These are phyloP conservation scores for Narthecium ossifragum DNA, from an alignment of 106 monocot genomes.

Conservation along the genomic window DNA sequence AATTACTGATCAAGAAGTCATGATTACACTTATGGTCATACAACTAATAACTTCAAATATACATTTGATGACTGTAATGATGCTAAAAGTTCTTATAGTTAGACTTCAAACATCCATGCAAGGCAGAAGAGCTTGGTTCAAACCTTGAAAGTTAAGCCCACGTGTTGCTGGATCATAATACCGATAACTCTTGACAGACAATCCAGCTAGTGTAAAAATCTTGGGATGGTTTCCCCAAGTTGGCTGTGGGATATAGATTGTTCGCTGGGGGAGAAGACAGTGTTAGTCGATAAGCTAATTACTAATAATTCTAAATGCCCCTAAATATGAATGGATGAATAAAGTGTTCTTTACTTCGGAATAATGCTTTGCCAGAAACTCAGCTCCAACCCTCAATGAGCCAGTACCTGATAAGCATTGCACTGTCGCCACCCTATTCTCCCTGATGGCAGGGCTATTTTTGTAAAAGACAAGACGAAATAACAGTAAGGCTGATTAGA, in stretches of 20 bases:
- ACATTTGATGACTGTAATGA: no score
- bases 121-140: background rate
- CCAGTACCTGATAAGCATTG: constrained; percentile 97
- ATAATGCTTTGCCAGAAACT: constrained; percentile 90
- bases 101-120: no score
- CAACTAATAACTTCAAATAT: no score
- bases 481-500: background rate
- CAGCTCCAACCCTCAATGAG: constrained; percentile 90
- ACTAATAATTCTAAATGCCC: no score
- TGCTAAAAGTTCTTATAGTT: no score
- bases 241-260: constrained; percentile 84
- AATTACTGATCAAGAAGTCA: no score
- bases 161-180: constrained; percentile 89
- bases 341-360: constrained; percentile 54
- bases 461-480: background rate
- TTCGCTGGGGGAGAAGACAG: constrained; percentile 38
- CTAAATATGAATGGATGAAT: no score
- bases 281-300: no score
- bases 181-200: constrained; percentile 80
- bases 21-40: no score
- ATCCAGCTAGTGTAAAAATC: constrained; percentile 69
- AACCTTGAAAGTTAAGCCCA: constrained; percentile 86
- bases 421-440: constrained; percentile 83
- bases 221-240: constrained; percentile 99
- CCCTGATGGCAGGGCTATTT: constrained; percentile 80